phyloP scores from a whole-genome alignment of 495 filamentous ascomycete species.

The Aspergillus coremiiformis region DNA sequence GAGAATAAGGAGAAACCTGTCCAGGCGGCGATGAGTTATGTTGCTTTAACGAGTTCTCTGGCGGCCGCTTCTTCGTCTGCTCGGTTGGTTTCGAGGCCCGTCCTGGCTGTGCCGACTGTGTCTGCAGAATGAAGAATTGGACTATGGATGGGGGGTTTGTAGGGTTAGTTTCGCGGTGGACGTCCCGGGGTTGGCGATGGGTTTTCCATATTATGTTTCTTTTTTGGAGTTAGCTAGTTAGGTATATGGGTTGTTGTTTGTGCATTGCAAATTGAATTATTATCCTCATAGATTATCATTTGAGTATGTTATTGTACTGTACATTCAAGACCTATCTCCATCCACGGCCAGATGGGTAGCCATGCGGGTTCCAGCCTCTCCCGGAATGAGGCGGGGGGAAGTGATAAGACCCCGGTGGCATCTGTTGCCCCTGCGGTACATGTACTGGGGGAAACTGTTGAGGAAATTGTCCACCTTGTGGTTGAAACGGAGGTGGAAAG shows the following conservation, averaged over 20 bases:
- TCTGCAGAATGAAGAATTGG: too few species aligned
- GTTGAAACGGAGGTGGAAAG: slow-evolving; percentile 32
- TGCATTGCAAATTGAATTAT: neutral
- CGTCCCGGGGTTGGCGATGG: neutral
- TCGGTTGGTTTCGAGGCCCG: neutral
- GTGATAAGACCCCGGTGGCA: slow-evolving; percentile 32
- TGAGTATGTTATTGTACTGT: neutral
- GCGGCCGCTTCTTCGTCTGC: neutral
- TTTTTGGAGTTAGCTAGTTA: neutral
- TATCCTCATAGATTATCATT: neutral
- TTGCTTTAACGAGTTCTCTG: neutral
- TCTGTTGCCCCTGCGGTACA: slow-evolving; percentile 23
- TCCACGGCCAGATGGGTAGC: slow-evolving; percentile 15
- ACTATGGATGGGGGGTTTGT: too few species aligned
- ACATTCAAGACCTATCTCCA: slow-evolving; percentile 17
- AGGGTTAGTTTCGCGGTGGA: neutral
- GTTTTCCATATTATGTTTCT: neutral
- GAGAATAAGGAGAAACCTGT: neutral
- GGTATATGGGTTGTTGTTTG: neutral
- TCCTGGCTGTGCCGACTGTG: neutral
- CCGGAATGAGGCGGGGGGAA: slow-evolving; percentile 31
- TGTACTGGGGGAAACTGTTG: slow-evolving; percentile 13
- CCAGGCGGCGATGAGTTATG: neutral
- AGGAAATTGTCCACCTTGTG: slow-evolving; percentile 9
- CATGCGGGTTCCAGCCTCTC: neutral